phyloP scores from a whole-genome alignment of 1,284 basidiomycete species.

The Cutaneotrichosporon sp. region DNA sequence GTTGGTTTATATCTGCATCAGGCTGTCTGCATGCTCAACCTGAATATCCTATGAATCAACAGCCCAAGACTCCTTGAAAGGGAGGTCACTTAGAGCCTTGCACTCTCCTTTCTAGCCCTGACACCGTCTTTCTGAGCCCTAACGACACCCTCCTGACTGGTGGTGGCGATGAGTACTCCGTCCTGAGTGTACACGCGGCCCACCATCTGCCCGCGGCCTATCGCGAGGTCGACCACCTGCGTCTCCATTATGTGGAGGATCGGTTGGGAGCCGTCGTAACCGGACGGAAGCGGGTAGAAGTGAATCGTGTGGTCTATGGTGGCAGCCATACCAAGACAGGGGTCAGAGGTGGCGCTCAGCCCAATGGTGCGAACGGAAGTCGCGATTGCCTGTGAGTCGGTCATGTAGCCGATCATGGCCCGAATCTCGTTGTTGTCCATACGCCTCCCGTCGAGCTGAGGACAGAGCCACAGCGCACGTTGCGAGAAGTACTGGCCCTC shows the following conservation, averaged over 20 bases:
- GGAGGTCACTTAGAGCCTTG: background rate
- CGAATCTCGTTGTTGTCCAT: slow-evolving; percentile 75
- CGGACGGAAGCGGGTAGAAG: slow-evolving; percentile 70
- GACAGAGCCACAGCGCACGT: slow-evolving; percentile 73
- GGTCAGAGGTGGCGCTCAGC: slow-evolving; percentile 55
- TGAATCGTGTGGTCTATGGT: slow-evolving; percentile 81
- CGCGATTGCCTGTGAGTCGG: slow-evolving; percentile 74
- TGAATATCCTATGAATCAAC: too few relatives aligned
- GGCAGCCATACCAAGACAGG: slow-evolving; percentile 67
- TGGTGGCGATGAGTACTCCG: slow-evolving; percentile 72
- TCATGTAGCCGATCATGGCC: slow-evolving; percentile 81
- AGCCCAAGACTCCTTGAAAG: too few relatives aligned
- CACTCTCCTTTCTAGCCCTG: slow-evolving; percentile 14
- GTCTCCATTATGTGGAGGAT: slow-evolving; percentile 75
- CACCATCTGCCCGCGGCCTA: slow-evolving; percentile 70
- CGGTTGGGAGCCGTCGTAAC: slow-evolving; percentile 76
- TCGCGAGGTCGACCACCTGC: slow-evolving; percentile 60
- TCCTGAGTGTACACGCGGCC: slow-evolving; percentile 72
- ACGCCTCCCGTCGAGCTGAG: slow-evolving; percentile 59
- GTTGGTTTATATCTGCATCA: too few relatives aligned
- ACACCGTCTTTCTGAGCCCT: slow-evolving; percentile 32
- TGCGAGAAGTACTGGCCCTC: slow-evolving; percentile 34
- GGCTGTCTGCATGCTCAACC: too few relatives aligned
- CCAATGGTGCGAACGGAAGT: slow-evolving; percentile 65
- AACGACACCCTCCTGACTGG: slow-evolving; percentile 74